These are phyloP conservation scores for Yamagishiella unicocca DNA, from an alignment of 139 green algal species.

Conservation along the genomic window DNA sequence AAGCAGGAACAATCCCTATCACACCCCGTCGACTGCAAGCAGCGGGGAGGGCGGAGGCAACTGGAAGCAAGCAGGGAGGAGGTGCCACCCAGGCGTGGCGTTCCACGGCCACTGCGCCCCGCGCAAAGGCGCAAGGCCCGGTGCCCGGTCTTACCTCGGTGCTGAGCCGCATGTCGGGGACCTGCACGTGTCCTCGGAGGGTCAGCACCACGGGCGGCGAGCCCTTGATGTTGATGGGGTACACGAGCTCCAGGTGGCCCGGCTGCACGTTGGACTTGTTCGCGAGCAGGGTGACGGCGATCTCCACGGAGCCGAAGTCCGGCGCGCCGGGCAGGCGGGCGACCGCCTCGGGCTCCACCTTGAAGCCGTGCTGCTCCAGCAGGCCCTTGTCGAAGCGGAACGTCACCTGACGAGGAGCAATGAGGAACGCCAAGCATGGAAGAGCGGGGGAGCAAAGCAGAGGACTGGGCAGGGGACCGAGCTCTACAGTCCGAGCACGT, in stretches of 20 bases:
- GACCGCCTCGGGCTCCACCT: constrained; percentile 76
- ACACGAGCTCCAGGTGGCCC: constrained; percentile 66
- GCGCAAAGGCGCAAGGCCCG: too few relatives aligned
- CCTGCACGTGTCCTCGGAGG: constrained; percentile 68
- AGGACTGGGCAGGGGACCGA: neutral
- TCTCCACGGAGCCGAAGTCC: constrained; percentile 65
- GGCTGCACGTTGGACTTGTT: constrained; percentile 57
- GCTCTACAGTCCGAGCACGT: too few relatives aligned
- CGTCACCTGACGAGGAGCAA: constrained; percentile 31
- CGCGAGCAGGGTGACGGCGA: constrained; percentile 69
- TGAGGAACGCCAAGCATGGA: neutral
- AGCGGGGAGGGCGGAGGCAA: too few relatives aligned
- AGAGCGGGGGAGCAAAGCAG: neutral
- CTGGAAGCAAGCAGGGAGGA: too few relatives aligned
- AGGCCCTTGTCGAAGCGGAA: constrained; percentile 74
- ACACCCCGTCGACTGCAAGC: too few relatives aligned
- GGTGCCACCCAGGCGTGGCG: too few relatives aligned
- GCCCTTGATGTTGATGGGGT: constrained; percentile 73
- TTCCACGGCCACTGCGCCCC: too few relatives aligned
- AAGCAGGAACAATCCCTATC: too few relatives aligned
- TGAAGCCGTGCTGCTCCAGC: constrained; percentile 74
- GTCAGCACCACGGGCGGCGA: constrained; percentile 75
- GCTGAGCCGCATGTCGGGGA: constrained; percentile 29
- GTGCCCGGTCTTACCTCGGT: constrained; percentile 16
- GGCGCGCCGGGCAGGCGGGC: constrained; percentile 74